phyloP scores from a whole-genome alignment of 2,329 filamentous ascomycete species.

The Aspergillus ruber region DNA sequence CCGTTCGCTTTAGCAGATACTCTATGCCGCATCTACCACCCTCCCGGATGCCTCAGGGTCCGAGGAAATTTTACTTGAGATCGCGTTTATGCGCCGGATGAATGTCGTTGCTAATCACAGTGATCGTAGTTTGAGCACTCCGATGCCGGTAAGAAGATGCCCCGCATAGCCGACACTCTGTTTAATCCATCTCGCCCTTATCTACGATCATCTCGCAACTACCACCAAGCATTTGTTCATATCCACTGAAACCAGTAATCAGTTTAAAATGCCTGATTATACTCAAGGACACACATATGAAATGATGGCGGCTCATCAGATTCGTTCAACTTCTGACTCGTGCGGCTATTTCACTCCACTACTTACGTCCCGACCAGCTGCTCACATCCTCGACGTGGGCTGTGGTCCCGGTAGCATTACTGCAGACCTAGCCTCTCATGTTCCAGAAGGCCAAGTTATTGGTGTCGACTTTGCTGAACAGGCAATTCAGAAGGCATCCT shows the following conservation, averaged over 20 bases:
- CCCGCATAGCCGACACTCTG: too few species aligned
- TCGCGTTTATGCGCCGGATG: too few species aligned
- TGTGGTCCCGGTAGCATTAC: conserved; percentile 42
- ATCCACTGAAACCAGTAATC: too few species aligned
- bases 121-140: too few species aligned
- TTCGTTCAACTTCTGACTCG: conserved; percentile 29
- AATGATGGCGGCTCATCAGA: conserved; percentile 22
- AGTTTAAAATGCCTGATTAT: conserved; percentile 11
- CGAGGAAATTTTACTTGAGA: too few species aligned
- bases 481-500: conserved; percentile 25
- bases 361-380: conserved; percentile 23
- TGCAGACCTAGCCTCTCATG: conserved; percentile 31
- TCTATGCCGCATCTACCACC: too few species aligned
- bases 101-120: too few species aligned
- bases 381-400: conserved; percentile 38
- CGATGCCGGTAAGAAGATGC: too few species aligned
- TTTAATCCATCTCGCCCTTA: too few species aligned
- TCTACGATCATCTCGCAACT: background rate
- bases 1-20: too few species aligned
- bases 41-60: too few species aligned
- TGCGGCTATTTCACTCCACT: conserved; percentile 36
- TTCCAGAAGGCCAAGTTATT: conserved; percentile 34
- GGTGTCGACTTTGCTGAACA: conserved; percentile 26
- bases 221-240: too few species aligned
- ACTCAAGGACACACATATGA: conserved; percentile 27